Evolutionary conservation across 176 grass and related monocot species (phyloP).

Genomic region (Aegilops tauschii): DNA sequence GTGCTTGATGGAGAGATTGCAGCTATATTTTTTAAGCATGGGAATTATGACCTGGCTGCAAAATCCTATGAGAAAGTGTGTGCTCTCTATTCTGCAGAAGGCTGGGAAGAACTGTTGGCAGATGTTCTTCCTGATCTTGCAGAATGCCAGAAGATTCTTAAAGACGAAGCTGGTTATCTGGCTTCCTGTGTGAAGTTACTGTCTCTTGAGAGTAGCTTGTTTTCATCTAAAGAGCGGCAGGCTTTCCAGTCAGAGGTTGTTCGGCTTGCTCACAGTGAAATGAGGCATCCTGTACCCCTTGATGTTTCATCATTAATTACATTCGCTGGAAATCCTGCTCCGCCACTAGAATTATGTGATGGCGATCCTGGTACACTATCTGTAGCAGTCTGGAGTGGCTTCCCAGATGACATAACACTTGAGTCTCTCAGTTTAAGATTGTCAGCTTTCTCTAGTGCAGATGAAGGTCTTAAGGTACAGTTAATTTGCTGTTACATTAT

Average conservation of each 20-base stretch:
- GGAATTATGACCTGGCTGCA: slow-evolving; percentile 80
- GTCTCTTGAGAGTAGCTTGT: slow-evolving; percentile 73
- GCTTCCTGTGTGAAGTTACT: slow-evolving; percentile 91
- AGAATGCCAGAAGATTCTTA: slow-evolving; percentile 96
- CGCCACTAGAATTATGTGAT: slow-evolving; percentile 88
- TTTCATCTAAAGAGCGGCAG: slow-evolving; percentile 81
- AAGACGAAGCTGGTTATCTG: slow-evolving; percentile 86
- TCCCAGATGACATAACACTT: slow-evolving; percentile 88
- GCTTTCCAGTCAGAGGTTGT: slow-evolving; percentile 95
- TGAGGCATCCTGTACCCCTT: slow-evolving; percentile 88
- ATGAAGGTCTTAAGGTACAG: slow-evolving; percentile 97
- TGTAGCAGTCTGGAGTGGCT: slow-evolving; percentile 85
- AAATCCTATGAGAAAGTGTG: slow-evolving; percentile 99
- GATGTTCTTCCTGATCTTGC: slow-evolving; percentile 94
- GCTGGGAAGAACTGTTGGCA: slow-evolving; percentile 91
- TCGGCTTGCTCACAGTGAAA: slow-evolving; percentile 90
- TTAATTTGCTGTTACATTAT: slow-evolving; percentile 3
- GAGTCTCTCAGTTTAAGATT: slow-evolving; percentile 87
- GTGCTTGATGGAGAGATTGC: slow-evolving; percentile 98
- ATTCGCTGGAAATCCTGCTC: slow-evolving; percentile 83
- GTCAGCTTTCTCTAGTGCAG: slow-evolving; percentile 57
- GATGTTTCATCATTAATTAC: slow-evolving; percentile 94
- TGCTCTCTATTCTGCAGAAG: slow-evolving; percentile 91
- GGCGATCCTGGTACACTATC: slow-evolving; percentile 86
- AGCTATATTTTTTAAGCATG: slow-evolving; percentile 85